Evolutionary conservation across 2,329 filamentous ascomycete species (phyloP).

Genomic region (Phyllosticta paracitricarpa): DNA sequence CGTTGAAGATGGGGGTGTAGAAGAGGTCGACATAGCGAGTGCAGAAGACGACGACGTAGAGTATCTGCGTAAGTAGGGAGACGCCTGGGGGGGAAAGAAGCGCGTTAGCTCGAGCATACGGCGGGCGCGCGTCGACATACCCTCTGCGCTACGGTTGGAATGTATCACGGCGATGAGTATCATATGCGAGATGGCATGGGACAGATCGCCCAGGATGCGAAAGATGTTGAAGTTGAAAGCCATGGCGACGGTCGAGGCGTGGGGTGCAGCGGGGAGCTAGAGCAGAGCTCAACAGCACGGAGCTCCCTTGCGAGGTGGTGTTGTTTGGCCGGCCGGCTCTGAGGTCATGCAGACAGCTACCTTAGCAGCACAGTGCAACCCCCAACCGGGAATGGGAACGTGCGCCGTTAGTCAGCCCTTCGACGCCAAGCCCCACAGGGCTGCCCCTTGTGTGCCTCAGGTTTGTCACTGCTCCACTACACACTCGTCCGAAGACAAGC

Average conservation of each 20-base stretch:
- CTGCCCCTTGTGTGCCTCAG: not conserved
- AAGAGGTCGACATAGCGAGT: constrained; percentile 83
- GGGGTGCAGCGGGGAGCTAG: not conserved
- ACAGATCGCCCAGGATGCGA: constrained; percentile 72
- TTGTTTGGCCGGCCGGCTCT: not conserved
- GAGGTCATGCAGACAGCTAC: not conserved
- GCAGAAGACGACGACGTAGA: constrained; percentile 79
- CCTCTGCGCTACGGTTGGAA: constrained; percentile 77
- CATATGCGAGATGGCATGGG: constrained; percentile 76
- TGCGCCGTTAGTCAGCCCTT: not conserved
- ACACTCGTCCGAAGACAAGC: not conserved
- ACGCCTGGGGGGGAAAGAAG: constrained; percentile 48
- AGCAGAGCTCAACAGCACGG: not conserved
- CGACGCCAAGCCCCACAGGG: not conserved
- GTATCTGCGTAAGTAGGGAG: constrained; percentile 79
- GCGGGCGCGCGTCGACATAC: constrained; percentile 28
- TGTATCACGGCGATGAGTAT: constrained; percentile 89
- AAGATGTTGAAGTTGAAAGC: constrained; percentile 41
- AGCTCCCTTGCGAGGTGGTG: not conserved
- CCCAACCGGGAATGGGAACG: not conserved
- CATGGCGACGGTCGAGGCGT: constrained; percentile 15
- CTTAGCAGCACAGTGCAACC: too few relatives aligned
- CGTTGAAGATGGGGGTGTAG: constrained; percentile 27
- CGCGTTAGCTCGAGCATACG: not conserved
- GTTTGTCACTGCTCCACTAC: not conserved